Base-by-base conservation (phyloP, 2,329 filamentous ascomycete species). In the Aspergillus sp. region DNA sequence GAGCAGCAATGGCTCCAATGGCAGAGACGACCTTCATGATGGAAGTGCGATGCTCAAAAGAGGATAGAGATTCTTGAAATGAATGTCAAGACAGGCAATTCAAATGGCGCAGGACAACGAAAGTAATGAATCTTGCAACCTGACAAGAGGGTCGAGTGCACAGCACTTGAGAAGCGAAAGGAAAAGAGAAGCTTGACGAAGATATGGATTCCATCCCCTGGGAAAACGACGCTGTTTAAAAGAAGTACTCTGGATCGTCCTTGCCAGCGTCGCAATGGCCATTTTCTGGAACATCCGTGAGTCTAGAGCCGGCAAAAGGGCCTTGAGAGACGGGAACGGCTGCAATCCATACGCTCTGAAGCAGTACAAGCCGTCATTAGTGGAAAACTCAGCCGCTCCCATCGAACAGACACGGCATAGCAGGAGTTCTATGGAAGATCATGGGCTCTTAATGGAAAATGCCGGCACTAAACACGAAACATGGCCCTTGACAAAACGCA, bases 1-100 rank as follows among this genome's bases (percentile, higher is more conserved):
- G 38, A 34, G 42, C 43, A 28, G 44, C 43, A 39, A 44, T 32
- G 15, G 45, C 31, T 35, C 45, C 48, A 30, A 53, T 28, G 29
- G 44, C 20, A 43, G 47, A 25, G 32, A 45, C 44, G 33, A 45
- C 34, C 45, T 53, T 57, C 53, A 57, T 55, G 29, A 22, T 52
- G 40, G 37, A 39, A 17, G 34, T 24, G 15, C 20, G 32, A 37
- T 30, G 27, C 24, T 24, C 25, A 6, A 15, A 20, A 34, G 37
- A 25, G 7, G 31, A 37, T 36, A 8, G 12, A 27, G 16, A 15
- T 14, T 19, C 33, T 20, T 29, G 24, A 15, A 32, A n/a, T 22
- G 26, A 15, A 22, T 20, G 12, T 32, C 15, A 31, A 14, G 37
- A 32, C 32, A 30, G 24, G 36, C 12, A 27, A 40, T 31, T 35